Conservation (phyloP, 495 filamentous ascomycete genomes). For the Hypoxylon intermedium region DNA sequence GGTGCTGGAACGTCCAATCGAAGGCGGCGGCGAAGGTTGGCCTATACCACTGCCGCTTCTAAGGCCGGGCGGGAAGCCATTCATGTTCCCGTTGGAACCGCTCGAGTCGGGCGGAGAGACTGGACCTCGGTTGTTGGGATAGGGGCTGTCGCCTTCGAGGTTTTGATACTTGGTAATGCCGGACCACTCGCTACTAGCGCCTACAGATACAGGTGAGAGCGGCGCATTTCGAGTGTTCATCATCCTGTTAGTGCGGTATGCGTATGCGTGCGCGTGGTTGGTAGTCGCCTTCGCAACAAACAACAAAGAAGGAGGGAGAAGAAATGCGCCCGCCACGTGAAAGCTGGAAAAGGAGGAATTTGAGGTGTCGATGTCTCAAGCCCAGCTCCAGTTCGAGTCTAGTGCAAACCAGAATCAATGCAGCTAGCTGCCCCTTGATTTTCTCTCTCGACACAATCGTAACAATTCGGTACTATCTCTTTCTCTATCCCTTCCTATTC, state of each 20-base stretch:
- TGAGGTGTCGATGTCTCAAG: conserved; percentile 35
- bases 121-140: conserved; percentile 64
- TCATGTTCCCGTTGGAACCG: conserved; percentile 66
- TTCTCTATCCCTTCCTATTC: conserved; percentile 19
- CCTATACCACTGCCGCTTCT: conserved; percentile 57
- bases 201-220: conserved; percentile 82
- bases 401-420: conserved; percentile 16
- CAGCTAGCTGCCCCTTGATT: conserved; percentile 19
- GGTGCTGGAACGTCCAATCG: conserved; percentile 76
- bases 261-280: conserved; percentile 36
- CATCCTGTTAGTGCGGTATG: conserved; percentile 16
- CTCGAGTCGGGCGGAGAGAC: conserved; percentile 75
- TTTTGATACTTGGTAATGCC: conserved; percentile 74
- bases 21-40: conserved; percentile 80
- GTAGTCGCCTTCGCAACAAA: conserved; percentile 15
- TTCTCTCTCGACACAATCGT: not conserved
- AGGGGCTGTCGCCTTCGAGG: conserved; percentile 61
- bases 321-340: conserved; percentile 40
- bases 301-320: conserved; percentile 22
- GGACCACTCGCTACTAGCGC: conserved; percentile 87
- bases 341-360: conserved; percentile 22
- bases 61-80: conserved; percentile 59
- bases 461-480: conserved; percentile 1
- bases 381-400: conserved; percentile 22
- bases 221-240: conserved; percentile 65